Conservation (phyloP, 139 green algal genomes). For the Penium margaritaceum region DNA sequence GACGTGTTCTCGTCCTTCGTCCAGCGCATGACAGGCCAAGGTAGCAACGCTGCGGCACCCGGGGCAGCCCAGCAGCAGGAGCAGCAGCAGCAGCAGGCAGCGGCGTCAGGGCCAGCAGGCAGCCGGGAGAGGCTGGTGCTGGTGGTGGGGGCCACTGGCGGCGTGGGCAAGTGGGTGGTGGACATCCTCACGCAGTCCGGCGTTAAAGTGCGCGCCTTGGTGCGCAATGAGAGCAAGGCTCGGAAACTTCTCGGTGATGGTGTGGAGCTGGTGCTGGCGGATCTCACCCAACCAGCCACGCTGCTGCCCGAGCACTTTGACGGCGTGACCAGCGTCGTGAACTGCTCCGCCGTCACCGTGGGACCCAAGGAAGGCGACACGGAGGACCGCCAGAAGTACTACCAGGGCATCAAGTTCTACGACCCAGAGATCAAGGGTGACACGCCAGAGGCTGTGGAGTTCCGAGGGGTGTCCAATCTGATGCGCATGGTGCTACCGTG, state of each 20-base stretch:
- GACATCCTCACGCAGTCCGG: constrained; percentile 55
- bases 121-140: constrained; percentile 50
- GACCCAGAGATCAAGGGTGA: constrained; percentile 39
- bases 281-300: constrained; percentile 69
- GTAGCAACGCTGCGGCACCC: too few species aligned
- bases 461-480: constrained; percentile 24
- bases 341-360: constrained; percentile 64
- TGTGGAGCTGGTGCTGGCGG: constrained; percentile 61
- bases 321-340: constrained; percentile 63
- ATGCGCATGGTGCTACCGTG: not conserved
- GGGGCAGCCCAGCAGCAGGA: too few species aligned
- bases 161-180: constrained; percentile 73
- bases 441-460: constrained; percentile 38
- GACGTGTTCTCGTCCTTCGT: too few species aligned
- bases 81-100: too few species aligned
- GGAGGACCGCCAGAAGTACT: constrained; percentile 71
- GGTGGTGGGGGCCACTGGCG: constrained; percentile 70
- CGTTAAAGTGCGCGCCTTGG: constrained; percentile 64
- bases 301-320: constrained; percentile 66
- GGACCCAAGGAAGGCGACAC: constrained; percentile 80
- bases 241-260: too few species aligned
- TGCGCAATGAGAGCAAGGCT: too few species aligned
- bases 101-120: too few species aligned
- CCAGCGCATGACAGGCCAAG: too few species aligned
- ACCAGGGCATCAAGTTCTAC: constrained; percentile 57